These are phyloP conservation scores for Chrysoporthe deuterocubensis DNA, from an alignment of 2,329 filamentous ascomycete genomes.

Conservation along the genomic window DNA sequence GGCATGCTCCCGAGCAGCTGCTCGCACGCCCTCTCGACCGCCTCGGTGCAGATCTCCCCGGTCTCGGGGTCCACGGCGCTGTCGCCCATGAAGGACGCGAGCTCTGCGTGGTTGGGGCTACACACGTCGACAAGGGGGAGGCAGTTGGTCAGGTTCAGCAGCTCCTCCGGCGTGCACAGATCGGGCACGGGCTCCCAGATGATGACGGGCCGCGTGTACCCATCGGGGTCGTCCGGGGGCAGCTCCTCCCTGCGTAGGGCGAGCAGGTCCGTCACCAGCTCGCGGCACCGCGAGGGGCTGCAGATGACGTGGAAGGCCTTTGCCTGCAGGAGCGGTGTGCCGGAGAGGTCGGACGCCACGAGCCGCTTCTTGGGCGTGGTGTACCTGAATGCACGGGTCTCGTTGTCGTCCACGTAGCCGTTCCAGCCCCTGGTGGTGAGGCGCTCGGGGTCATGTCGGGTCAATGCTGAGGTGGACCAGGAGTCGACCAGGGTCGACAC, in stretches of 20 bases:
- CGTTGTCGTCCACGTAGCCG: constrained; percentile 74
- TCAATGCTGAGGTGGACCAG: constrained; percentile 76
- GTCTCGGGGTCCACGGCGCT: constrained; percentile 57
- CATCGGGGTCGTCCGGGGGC: constrained; percentile 32
- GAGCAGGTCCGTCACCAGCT: constrained; percentile 74
- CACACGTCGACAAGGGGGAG: constrained; percentile 65
- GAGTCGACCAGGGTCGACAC: constrained; percentile 67
- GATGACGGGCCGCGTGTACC: constrained; percentile 66
- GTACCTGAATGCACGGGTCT: constrained; percentile 81
- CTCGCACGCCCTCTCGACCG: constrained; percentile 64
- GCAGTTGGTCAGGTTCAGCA: constrained; percentile 67
- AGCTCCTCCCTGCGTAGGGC: constrained; percentile 52
- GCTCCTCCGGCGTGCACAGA: constrained; percentile 73
- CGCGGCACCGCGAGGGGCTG: constrained; percentile 74
- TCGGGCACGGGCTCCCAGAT: constrained; percentile 97
- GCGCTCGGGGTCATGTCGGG: constrained; percentile 68
- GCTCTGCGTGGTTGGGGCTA: constrained; percentile 84
- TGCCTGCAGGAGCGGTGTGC: constrained; percentile 67
- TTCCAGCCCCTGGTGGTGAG: constrained; percentile 93
- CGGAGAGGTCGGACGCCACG: constrained; percentile 67
- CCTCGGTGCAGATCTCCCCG: constrained; percentile 55
- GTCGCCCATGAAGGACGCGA: constrained; percentile 82
- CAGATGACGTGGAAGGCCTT: constrained; percentile 89
- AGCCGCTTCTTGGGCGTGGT: constrained; percentile 84
- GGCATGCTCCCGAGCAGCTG: constrained; percentile 68